Evolutionary conservation across 192 early-diverging fungal genomes (phyloP).

Genomic region (Umbelopsis sp.): DNA sequence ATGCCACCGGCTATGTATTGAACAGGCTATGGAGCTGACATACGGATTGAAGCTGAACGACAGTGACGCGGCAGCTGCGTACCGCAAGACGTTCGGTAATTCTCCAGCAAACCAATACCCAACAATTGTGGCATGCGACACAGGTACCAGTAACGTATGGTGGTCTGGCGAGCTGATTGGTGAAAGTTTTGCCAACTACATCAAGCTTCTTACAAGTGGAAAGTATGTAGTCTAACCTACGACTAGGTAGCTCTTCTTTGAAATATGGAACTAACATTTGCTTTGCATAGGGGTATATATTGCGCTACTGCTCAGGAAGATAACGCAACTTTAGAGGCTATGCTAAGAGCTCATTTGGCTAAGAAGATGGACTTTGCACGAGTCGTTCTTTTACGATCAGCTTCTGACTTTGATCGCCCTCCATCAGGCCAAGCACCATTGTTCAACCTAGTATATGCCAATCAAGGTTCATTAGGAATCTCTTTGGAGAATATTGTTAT

Average conservation of each 20-base stretch:
- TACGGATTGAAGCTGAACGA: constrained; percentile 1
- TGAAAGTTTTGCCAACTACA: constrained; percentile 18
- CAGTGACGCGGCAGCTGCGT: neutral
- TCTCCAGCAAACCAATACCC: constrained; percentile 8
- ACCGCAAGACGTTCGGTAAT: neutral
- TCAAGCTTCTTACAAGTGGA: neutral
- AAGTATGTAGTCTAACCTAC: neutral
- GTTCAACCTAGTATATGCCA: neutral
- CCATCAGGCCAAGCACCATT: neutral
- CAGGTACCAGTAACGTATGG: neutral
- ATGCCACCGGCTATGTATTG: too few species aligned
- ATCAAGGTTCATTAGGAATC: constrained; percentile 5
- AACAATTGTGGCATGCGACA: neutral
- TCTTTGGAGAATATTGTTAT: constrained; percentile 9
- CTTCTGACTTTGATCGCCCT: constrained; percentile 12
- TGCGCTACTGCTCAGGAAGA: constrained; percentile 20
- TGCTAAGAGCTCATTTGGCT: neutral
- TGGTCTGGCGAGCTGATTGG: neutral
- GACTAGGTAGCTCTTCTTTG: neutral
- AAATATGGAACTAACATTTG: neutral
- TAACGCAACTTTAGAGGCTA: constrained; percentile 16
- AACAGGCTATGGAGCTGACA: neutral
- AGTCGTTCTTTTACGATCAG: constrained; percentile 14
- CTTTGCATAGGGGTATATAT: neutral
- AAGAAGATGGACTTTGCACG: neutral